Conservation (phyloP, 1,284 basidiomycete species). For the Filobasidium uniguttulatum region DNA sequence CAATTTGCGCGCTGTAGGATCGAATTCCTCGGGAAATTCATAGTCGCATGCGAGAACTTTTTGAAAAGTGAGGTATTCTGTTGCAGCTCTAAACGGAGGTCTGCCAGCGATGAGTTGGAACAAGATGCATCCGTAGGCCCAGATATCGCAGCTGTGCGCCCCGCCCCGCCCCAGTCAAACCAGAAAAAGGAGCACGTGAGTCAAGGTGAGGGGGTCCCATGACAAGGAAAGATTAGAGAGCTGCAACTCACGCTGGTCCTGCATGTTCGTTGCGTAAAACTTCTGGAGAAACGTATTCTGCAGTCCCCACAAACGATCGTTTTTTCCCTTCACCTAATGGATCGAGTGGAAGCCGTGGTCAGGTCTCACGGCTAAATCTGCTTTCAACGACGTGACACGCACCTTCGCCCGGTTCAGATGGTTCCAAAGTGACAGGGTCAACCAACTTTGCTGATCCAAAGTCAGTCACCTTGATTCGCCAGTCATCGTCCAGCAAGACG, state of each 20-base stretch:
- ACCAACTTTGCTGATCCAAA: constrained; percentile 91
- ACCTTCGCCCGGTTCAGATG: background rate
- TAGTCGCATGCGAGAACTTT: constrained; percentile 43
- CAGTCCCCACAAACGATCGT: constrained; percentile 82
- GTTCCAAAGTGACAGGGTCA: constrained; percentile 27
- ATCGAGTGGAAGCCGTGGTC: background rate
- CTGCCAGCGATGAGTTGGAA: constrained; percentile 43
- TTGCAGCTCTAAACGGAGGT: constrained; percentile 44
- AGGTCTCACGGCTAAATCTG: no score
- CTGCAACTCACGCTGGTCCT: constrained; percentile 30
- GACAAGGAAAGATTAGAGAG: background rate
- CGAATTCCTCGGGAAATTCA: constrained; percentile 9
- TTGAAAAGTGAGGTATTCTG: constrained; percentile 47
- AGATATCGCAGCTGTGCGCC: constrained; percentile 43
- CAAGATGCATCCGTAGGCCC: constrained; percentile 46
- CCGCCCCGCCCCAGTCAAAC: no score
- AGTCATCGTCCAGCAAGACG: constrained; percentile 68
- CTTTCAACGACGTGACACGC: constrained; percentile 18
- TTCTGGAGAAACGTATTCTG: constrained; percentile 91
- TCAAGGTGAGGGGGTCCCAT: background rate
- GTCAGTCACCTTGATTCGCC: constrained; percentile 86
- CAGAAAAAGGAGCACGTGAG: background rate
- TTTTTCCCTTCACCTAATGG: constrained; percentile 18
- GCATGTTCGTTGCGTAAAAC: constrained; percentile 57
- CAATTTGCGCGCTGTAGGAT: constrained; percentile 1